Evolutionary conservation across 2,329 filamentous ascomycete species (phyloP).

Genomic region (Stenocarpella maydis): DNA sequence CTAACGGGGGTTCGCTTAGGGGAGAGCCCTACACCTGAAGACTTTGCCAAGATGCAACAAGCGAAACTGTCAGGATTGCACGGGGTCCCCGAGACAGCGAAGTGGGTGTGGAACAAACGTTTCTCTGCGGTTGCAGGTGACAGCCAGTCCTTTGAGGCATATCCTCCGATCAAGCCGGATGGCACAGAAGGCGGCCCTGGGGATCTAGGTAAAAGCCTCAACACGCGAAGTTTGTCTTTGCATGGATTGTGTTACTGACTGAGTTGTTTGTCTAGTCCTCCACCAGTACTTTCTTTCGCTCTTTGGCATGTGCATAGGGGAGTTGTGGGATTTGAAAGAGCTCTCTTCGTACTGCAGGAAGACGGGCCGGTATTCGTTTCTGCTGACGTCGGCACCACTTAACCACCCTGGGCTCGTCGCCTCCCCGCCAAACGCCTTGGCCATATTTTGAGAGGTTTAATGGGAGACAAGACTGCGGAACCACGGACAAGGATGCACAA

Average conservation of each 20-base stretch:
- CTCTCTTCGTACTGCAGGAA: slow-evolving; percentile 61
- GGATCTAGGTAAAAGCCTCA: slow-evolving; percentile 50
- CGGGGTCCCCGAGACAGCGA: slow-evolving; percentile 59
- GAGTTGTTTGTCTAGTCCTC: slow-evolving; percentile 46
- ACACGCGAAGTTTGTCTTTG: not conserved
- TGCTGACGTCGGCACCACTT: slow-evolving; percentile 67
- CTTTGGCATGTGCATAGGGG: slow-evolving; percentile 63
- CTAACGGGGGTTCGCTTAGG: not conserved
- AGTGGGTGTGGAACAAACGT: slow-evolving; percentile 75
- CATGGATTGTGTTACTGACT: slow-evolving; percentile 15
- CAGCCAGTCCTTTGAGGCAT: slow-evolving; percentile 68
- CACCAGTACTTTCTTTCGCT: slow-evolving; percentile 58
- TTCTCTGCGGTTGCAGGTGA: slow-evolving; percentile 74
- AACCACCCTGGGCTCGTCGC: slow-evolving; percentile 63
- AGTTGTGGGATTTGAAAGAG: slow-evolving; percentile 63
- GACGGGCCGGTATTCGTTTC: slow-evolving; percentile 64
- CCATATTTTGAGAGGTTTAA: slow-evolving; percentile 49
- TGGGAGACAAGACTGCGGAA: no score
- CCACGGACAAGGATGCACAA: no score
- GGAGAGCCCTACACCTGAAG: slow-evolving; percentile 51
- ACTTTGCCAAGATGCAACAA: slow-evolving; percentile 45
- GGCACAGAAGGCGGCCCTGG: slow-evolving; percentile 44
- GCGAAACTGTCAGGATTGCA: slow-evolving; percentile 51
- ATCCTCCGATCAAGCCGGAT: slow-evolving; percentile 60
- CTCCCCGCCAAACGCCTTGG: slow-evolving; percentile 58